These are phyloP conservation scores for Jackrogersella minutella DNA, from an alignment of 495 filamentous ascomycete species.

Conservation along the genomic window DNA sequence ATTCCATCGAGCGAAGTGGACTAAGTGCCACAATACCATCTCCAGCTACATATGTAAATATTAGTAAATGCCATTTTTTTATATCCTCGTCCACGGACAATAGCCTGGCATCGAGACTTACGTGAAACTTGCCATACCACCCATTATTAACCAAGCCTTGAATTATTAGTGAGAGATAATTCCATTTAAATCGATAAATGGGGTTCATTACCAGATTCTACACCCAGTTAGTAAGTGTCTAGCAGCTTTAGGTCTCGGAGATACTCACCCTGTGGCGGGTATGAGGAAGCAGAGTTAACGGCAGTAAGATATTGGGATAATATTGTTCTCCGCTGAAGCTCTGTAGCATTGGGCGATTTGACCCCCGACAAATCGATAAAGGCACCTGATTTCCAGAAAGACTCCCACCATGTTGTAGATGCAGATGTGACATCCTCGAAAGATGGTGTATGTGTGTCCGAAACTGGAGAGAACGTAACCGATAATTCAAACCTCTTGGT, in stretches of 20 bases:
- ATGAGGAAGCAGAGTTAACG: constrained; percentile 54
- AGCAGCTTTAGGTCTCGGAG: neutral
- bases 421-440: constrained; percentile 13
- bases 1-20: constrained; percentile 62
- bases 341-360: constrained; percentile 50
- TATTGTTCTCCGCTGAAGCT: constrained; percentile 61
- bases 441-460: neutral
- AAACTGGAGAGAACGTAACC: constrained; percentile 45
- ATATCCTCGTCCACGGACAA: neutral
- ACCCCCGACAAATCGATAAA: constrained; percentile 57
- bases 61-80: neutral
- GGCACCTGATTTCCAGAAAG: constrained; percentile 57
- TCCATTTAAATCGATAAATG: constrained; percentile 22
- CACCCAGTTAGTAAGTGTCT: constrained; percentile 14
- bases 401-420: constrained; percentile 49
- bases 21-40: constrained; percentile 63
- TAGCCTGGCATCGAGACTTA: constrained; percentile 10
- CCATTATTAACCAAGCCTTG: constrained; percentile 63
- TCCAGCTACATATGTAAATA: constrained; percentile 46
- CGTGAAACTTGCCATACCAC: constrained; percentile 63
- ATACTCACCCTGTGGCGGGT: constrained; percentile 46
- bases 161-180: neutral
- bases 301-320: constrained; percentile 61
- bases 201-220: constrained; percentile 44
- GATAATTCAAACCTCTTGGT: constrained; percentile 41